Evolutionary conservation across 768 basidiomycete species (phyloP), one percentile per base, ranked within the genome.

Genomic region (Flagelloscypha sp.): DNA sequence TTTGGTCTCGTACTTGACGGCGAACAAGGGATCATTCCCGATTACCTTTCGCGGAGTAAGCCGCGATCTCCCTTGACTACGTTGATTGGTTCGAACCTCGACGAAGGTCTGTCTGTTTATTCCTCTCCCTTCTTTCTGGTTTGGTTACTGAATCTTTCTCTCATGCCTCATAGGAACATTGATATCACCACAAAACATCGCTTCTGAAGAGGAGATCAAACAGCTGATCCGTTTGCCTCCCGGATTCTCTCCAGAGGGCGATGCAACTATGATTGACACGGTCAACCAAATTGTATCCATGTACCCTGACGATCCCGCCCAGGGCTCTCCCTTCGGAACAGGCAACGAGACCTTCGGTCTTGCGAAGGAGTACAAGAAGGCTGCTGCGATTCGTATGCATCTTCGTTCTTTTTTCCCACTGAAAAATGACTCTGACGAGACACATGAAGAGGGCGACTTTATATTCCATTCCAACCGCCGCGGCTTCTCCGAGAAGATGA

Each of bases 261-360:
- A 46, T 16, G 41, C 30, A 4, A 42, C 39, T 4, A 45, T 61
- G 4, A 25, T 41, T 8, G 32, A 32, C 2, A 54, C 53, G 1
- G 43, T 53, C 3, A 44, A 56, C 6, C 41, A 37, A 10, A 21
- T 68, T 0, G 38, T 67, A 1, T 36, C 60, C n/a, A 42, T 66
- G 3, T 72, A 72, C 43, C 68, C 68, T 0, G 50, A 66, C 37
- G 47, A 52, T 23, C 62, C 70, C 13, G 48, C 63, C 10, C 40
- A 55, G 19, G 71, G 71, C 3, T 64, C 65, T 1, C 71, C 71
- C 0, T 73, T 60, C 42, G 55, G 54, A 9, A 72, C 69, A 2
- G 68, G 70, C 5, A 57, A 61, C 40, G 45, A 65, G 16, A 65
- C 66, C 0, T 71, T 70, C 40, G 68, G 68, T 0, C 44, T 64